A percentile compares a stretch with the other conserved stretches of the same genome.
These are phyloP conservation scores for Ilex paraguariensis DNA, from an alignment of 305 asterid genomes.

Conservation along the genomic window DNA sequence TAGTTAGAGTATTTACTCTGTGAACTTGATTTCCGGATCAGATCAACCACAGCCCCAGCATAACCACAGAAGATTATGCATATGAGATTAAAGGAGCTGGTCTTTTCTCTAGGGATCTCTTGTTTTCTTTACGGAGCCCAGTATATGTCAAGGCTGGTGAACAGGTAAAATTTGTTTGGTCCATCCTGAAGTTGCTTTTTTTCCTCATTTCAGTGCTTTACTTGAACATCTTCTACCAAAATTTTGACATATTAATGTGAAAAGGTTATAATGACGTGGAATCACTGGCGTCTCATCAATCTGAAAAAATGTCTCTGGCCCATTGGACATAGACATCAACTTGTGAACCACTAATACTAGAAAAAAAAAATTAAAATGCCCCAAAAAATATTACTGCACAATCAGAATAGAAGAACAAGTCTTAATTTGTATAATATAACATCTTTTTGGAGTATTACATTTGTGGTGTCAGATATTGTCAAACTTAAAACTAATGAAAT, in stretches of 20 bases:
- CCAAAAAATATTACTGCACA: too few relatives aligned
- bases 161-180: not conserved
- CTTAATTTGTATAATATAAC: too few relatives aligned
- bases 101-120: slow-evolving; percentile 1
- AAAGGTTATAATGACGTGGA: not conserved
- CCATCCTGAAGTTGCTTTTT: not conserved
- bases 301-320: not conserved
- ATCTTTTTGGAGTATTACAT: too few relatives aligned
- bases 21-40: not conserved
- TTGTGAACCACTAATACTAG: too few relatives aligned
- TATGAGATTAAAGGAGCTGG: slow-evolving; percentile 4
- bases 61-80: slow-evolving; percentile 4
- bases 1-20: too few relatives aligned
- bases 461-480: too few relatives aligned
- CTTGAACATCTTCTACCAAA: not conserved
- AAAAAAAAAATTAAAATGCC: too few relatives aligned
- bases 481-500: not conserved
- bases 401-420: too few relatives aligned
- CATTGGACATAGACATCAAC: not conserved
- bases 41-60: slow-evolving; percentile 1
- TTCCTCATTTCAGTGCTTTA: not conserved
- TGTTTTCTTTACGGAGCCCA: slow-evolving; percentile 3
- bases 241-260: too few relatives aligned
- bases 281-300: not conserved
- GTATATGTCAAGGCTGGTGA: not conserved